Base-by-base conservation (phyloP, 257 asterid species). In the Forsythia viridissima region DNA sequence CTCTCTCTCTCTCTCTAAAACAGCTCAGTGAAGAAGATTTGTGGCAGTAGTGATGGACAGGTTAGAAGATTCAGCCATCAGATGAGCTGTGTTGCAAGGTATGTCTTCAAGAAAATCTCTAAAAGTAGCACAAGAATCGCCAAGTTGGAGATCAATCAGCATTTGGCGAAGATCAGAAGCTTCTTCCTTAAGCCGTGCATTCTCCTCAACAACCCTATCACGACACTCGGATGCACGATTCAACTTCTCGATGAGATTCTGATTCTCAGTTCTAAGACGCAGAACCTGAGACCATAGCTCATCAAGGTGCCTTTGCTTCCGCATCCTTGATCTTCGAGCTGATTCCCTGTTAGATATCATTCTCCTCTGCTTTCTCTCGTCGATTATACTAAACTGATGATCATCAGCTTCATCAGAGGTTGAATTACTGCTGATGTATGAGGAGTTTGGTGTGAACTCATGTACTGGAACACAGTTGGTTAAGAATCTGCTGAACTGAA, bases 271-370 rank as follows among this genome's bases (percentile, higher is more conserved):
- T 8, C 85, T 40, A 3, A 90, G 87, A 13, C 82, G 81, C 40
- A 77, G 57, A 18, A 85, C 83, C 11, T 87, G 92, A 2, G 88
- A 81, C 86, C 91, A 48, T 0, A 90, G 82, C 82, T 90, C 94
- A 38, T 90, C 89, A 37, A 90, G 90, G 74, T 84, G 92, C 38
- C 92, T 84, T 77, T 86, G 92, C 42, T 90, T 90, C 15, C 94
- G 80, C 92, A 90, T 86, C 87, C 94, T 84, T 10, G 94, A 90
- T 57, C 94, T 66, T 6, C 94, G 85, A 7, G 94, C 94, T 0
- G 94, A 90, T 16, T 90, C 94, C 39, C 94, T 30, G 78, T 90
- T 90, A 0, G 94, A 90, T 18, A 90, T 79, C 94, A 86, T 90
- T 70, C 94, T 76, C 81, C 94, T 72, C 68, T 84, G 85, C 80